Evolutionary conservation across 2,329 filamentous ascomycete species (phyloP).

Genomic region (Phaeosphaeriaceae sp.): DNA sequence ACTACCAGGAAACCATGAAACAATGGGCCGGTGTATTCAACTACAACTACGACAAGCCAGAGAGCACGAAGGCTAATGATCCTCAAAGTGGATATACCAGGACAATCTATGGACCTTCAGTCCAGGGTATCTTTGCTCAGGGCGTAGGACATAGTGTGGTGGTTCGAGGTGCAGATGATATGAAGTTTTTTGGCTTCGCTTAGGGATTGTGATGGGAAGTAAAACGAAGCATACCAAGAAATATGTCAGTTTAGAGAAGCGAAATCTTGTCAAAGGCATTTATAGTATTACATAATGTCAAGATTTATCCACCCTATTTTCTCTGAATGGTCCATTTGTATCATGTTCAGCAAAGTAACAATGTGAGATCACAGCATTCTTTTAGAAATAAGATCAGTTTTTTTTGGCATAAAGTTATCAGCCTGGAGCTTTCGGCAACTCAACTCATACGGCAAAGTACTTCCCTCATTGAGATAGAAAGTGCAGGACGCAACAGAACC

Average conservation of each 20-base stretch:
- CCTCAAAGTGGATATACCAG: constrained; percentile 43
- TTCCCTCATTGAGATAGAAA: too few species aligned
- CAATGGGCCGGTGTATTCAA: constrained; percentile 43
- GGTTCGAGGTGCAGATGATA: constrained; percentile 42
- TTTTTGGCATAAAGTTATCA: too few species aligned
- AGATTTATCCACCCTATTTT: too few species aligned
- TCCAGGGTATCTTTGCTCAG: constrained; percentile 45
- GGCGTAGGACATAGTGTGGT: constrained; percentile 45
- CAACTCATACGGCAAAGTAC: too few species aligned
- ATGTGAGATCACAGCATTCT: too few species aligned
- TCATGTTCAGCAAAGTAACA: too few species aligned
- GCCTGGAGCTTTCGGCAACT: too few species aligned
- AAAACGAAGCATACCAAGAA: too few species aligned
- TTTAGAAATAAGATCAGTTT: too few species aligned
- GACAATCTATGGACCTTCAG: constrained; percentile 35
- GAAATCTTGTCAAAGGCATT: neutral
- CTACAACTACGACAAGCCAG: constrained; percentile 41
- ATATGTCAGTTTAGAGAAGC: neutral
- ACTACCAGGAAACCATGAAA: constrained; percentile 61
- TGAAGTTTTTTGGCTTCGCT: constrained; percentile 44
- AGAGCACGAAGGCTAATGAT: constrained; percentile 35
- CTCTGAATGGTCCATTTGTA: too few species aligned
- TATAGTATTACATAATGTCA: neutral
- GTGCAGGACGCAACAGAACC: too few species aligned
- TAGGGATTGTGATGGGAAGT: neutral